Percentiles rank a stretch among this genome's conserved stretches.
Conservation (phyloP, 192 early-diverging fungal genomes). For the Linnemannia schmuckeri region DNA sequence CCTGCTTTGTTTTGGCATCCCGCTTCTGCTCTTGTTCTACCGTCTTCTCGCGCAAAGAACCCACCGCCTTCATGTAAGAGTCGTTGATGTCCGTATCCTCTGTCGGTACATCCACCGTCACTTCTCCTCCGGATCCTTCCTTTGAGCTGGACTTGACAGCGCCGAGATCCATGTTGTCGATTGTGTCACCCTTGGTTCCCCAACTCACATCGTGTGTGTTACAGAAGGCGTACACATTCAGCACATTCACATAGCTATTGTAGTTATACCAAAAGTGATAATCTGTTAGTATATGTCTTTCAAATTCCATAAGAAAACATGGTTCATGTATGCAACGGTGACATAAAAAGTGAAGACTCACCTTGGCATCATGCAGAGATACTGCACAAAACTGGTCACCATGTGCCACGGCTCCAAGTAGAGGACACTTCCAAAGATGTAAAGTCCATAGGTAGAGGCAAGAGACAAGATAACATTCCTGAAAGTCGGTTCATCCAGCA, state of each 20-base stretch:
- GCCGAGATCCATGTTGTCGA: constrained; percentile 77
- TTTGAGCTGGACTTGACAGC: constrained; percentile 80
- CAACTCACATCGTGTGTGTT: constrained; percentile 75
- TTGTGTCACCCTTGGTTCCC: constrained; percentile 96
- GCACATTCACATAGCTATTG: constrained; percentile 79
- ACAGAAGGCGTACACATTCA: constrained; percentile 82
- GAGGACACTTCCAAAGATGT: constrained; percentile 72
- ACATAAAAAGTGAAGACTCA: constrained; percentile 44
- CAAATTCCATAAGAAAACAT: not conserved
- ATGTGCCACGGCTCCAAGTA: constrained; percentile 87
- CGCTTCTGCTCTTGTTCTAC: constrained; percentile 66
- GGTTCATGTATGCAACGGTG: not conserved
- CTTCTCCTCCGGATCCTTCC: constrained; percentile 77
- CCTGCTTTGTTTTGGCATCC: constrained; percentile 80
- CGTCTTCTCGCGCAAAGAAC: constrained; percentile 63
- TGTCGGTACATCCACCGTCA: constrained; percentile 81
- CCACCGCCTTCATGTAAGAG: constrained; percentile 81
- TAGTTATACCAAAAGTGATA: constrained; percentile 22
- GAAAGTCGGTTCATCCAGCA: constrained; percentile 79
- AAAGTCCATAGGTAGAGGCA: constrained; percentile 76
- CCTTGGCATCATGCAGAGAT: constrained; percentile 80
- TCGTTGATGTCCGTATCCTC: constrained; percentile 86
- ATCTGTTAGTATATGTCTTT: not conserved
- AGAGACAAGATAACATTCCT: constrained; percentile 75
- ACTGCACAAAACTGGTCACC: constrained; percentile 80